Evolutionary conservation across 108 stramenopile species (phyloP), one percentile per base, ranked within the genome.

Genomic region (Poteriospumella lacustris): DNA sequence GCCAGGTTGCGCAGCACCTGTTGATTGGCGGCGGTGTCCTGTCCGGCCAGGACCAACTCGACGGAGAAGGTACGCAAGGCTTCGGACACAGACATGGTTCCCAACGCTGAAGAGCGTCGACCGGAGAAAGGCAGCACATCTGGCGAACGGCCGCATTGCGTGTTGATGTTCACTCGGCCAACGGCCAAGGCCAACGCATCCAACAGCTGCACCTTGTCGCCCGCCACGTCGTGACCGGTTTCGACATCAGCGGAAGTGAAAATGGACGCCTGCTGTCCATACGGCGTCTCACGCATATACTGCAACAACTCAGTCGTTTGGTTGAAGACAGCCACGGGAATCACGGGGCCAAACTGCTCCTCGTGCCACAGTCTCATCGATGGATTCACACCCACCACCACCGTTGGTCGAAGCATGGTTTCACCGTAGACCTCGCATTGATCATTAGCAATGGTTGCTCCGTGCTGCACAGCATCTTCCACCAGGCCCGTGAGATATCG

Each of bases 311-410:
- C 87, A 24, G 87, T 87, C 26, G 91, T 60, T 47, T 78, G 56
- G 31, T 91, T 90, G 67, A 91, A 94, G 0, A 81, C 75, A 0
- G 85, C 84, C 34, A 94, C 85, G 0, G 92, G 91, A 44, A 93
- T 82, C 34, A 94, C 58, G 0, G 94, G 94, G 3, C 94, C 94
- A 77, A 94, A 94, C 79, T 94, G 94, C 58, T 94, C 94, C 76
- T 93, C 91, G 36, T 85, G 56, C 68, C 88, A 92, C 0, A 92
- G 58, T n/a, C 82, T 75, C 90, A 90, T 90, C 34, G 86, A 83
- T 2, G 85, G 68, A 5, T 82, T 86, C 39, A 93, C 89, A 1
- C 89, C 89, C 80, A 85, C 90, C 0, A 94, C 72, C 2, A 94
- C 89, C 24, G 92, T 91, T 26, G 94, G 94, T 2, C 90, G 82